Percentiles rank a stretch among this genome's conserved stretches.
Evolutionary conservation across 2,329 filamentous ascomycete species (phyloP).

Genomic region (Ilyonectria robusta): DNA sequence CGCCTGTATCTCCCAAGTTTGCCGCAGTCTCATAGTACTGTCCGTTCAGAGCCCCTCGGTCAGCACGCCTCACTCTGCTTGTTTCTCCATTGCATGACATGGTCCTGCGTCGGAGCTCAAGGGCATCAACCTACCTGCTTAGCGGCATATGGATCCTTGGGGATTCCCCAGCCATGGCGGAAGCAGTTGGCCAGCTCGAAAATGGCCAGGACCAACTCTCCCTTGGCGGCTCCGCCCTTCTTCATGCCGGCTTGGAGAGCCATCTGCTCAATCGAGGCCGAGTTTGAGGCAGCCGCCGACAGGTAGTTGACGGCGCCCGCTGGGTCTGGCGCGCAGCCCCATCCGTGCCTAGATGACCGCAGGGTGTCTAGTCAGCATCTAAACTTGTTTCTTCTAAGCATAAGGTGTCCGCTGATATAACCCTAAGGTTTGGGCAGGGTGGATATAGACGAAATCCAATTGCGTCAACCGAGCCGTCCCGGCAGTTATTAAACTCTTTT

Average conservation of each 20-base stretch:
- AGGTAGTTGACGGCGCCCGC: slow-evolving; percentile 85
- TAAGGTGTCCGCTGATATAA: slow-evolving; percentile 14
- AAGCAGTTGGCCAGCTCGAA: slow-evolving; percentile 96
- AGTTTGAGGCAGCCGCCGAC: slow-evolving; percentile 89
- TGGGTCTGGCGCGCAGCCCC: slow-evolving; percentile 85
- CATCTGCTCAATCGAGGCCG: slow-evolving; percentile 86
- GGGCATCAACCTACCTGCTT: slow-evolving; percentile 66
- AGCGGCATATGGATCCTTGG: slow-evolving; percentile 88
- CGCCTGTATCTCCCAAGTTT: slow-evolving; percentile 90
- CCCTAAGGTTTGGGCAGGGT: slow-evolving; percentile 1
- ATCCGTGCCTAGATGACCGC: slow-evolving; percentile 79
- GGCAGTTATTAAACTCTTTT: background rate
- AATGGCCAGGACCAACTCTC: slow-evolving; percentile 95
- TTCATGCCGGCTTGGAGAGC: slow-evolving; percentile 90
- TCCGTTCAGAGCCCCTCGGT: slow-evolving; percentile 47
- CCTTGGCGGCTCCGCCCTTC: slow-evolving; percentile 94
- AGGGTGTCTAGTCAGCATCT: slow-evolving; percentile 35
- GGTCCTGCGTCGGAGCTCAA: slow-evolving; percentile 12
- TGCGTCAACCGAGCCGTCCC: background rate
- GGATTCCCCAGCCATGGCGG: slow-evolving; percentile 93
- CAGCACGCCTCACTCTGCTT: slow-evolving; percentile 12
- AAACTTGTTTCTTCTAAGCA: slow-evolving; percentile 7
- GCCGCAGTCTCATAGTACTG: slow-evolving; percentile 98
- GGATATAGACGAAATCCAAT: background rate
- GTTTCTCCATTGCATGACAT: slow-evolving; percentile 2